Conservation (phyloP, 75 land plant species). For the Gnetum montanum region DNA sequence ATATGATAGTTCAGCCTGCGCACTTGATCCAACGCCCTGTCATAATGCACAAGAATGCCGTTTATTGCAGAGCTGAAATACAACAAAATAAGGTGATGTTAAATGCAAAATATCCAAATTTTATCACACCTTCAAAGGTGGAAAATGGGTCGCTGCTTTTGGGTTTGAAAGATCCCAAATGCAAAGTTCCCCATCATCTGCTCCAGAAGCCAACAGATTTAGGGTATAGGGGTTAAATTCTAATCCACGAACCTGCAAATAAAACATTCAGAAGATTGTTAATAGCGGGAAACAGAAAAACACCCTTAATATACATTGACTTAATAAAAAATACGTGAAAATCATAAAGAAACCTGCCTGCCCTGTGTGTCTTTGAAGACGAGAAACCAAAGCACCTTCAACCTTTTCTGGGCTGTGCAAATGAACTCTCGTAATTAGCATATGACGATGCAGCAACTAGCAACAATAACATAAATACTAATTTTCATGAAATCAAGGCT, state of each 20-base stretch:
- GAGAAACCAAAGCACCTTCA: constrained; percentile 38
- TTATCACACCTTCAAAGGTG: constrained; percentile 60
- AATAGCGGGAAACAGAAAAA: neutral
- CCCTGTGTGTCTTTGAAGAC: constrained; percentile 58
- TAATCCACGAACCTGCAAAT: constrained; percentile 79
- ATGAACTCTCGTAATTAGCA: too few species aligned
- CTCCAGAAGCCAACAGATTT: constrained; percentile 93
- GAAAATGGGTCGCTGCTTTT: constrained; percentile 47
- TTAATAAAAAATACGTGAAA: neutral
- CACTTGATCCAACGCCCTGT: constrained; percentile 53
- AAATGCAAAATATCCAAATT: neutral
- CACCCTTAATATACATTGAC: neutral
- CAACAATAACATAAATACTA: too few species aligned
- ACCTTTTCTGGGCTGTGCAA: constrained; percentile 27
- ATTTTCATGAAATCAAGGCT: too few species aligned
- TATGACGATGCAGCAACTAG: too few species aligned
- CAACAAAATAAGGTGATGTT: neutral
- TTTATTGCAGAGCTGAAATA: neutral
- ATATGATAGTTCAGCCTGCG: constrained; percentile 67
- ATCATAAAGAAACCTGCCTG: constrained; percentile 26
- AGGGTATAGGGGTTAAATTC: constrained; percentile 69
- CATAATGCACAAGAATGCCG: neutral
- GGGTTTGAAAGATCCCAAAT: constrained; percentile 84
- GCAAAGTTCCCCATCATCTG: constrained; percentile 80
- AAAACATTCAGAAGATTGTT: neutral